These are phyloP conservation scores for Macrophomina phaseolina DNA, from an alignment of 2,329 filamentous ascomycete species.

Conservation along the genomic window DNA sequence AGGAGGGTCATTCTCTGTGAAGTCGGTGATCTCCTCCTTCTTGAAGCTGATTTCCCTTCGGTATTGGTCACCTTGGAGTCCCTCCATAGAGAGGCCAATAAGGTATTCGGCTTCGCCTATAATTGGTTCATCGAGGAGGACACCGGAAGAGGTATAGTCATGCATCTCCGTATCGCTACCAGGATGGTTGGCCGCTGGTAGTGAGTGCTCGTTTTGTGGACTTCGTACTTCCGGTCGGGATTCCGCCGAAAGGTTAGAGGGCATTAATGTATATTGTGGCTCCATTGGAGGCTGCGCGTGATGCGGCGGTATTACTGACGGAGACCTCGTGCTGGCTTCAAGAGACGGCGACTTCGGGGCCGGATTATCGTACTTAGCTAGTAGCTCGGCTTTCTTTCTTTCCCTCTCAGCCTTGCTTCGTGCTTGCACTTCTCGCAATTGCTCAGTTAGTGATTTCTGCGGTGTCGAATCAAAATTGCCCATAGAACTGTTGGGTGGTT, in stretches of 20 bases:
- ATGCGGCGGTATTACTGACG: slow-evolving; percentile 12
- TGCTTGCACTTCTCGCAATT: slow-evolving; percentile 1
- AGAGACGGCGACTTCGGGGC: neutral
- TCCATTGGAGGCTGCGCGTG: neutral
- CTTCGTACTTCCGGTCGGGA: neutral
- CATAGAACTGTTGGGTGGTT: neutral
- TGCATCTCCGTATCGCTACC: slow-evolving; percentile 6
- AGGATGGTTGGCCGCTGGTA: neutral
- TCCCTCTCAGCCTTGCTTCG: slow-evolving; percentile 1
- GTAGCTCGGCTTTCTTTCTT: slow-evolving; percentile 1
- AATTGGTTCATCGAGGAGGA: slow-evolving; percentile 8
- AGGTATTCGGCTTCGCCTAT: slow-evolving; percentile 20
- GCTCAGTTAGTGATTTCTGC: slow-evolving; percentile 3
- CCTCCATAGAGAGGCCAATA: slow-evolving; percentile 24
- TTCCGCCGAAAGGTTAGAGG: slow-evolving; percentile 11
- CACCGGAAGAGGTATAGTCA: neutral
- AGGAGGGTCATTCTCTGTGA: slow-evolving; percentile 5
- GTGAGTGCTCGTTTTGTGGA: neutral
- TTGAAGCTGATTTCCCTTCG: slow-evolving; percentile 13
- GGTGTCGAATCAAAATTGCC: neutral
- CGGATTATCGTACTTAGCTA: neutral
- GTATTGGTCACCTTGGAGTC: slow-evolving; percentile 25
- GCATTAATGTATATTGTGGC: slow-evolving; percentile 9
- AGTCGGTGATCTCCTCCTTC: neutral
- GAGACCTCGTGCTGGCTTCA: slow-evolving; percentile 7